phyloP scores from a whole-genome alignment of 495 filamentous ascomycete genomes.

The Amorphotheca resinae region DNA sequence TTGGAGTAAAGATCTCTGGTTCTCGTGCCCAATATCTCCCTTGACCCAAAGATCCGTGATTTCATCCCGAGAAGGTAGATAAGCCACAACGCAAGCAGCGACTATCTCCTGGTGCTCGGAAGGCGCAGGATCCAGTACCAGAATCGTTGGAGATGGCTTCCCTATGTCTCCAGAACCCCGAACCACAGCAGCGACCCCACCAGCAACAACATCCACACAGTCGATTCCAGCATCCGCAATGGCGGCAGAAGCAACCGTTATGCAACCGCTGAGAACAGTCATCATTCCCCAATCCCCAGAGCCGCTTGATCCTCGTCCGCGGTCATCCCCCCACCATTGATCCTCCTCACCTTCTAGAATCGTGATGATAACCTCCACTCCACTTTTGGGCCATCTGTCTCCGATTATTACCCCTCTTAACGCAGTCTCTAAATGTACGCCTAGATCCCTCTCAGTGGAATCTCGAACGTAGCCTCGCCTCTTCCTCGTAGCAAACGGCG shows the following conservation, averaged over 20 bases:
- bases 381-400: conserved; percentile 92
- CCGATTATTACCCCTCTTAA: conserved; percentile 80
- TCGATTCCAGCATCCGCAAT: conserved; percentile 93
- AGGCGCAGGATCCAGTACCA: conserved; percentile 76
- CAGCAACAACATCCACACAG: conserved; percentile 80
- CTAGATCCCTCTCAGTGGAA: conserved; percentile 74
- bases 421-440: conserved; percentile 81
- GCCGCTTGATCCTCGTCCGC: conserved; percentile 9
- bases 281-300: conserved; percentile 60
- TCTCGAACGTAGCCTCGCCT: conserved; percentile 83
- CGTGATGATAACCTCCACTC: conserved; percentile 82
- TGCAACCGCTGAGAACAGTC: conserved; percentile 82
- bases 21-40: conserved; percentile 45
- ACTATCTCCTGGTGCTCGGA: conserved; percentile 64
- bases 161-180: conserved; percentile 15
- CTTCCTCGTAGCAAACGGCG: conserved; percentile 76
- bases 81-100: conserved; percentile 81
- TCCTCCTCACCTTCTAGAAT: conserved; percentile 82
- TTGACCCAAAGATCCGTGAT: conserved; percentile 91
- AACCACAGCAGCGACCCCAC: conserved; percentile 78
- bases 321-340: conserved; percentile 42
- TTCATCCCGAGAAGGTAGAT: conserved; percentile 78
- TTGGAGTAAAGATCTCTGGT: conserved; percentile 10
- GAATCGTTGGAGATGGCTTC: conserved; percentile 25
- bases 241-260: conserved; percentile 90